phyloP scores from a whole-genome alignment of 306 rosid genomes.

The Fragaria vesca region DNA sequence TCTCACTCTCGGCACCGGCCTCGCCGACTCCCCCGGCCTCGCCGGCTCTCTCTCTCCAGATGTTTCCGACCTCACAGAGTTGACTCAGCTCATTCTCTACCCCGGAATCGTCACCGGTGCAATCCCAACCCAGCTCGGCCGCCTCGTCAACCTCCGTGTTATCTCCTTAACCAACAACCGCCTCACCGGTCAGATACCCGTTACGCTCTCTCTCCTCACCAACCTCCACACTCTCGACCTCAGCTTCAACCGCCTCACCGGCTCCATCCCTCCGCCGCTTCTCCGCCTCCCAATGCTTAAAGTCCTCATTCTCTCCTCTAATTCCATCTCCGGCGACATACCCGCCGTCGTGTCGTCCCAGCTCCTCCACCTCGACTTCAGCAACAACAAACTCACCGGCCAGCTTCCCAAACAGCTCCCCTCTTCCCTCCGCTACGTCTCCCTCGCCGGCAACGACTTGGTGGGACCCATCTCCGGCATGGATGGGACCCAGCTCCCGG shows the following conservation, averaged over 20 bases:
- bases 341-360: slow-evolving; percentile 40
- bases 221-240: slow-evolving; percentile 82
- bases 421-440: slow-evolving; percentile 61
- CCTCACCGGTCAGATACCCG: slow-evolving; percentile 59
- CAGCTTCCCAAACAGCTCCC: slow-evolving; percentile 45
- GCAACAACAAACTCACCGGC: slow-evolving; percentile 46
- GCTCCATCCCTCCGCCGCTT: slow-evolving; percentile 50
- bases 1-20: slow-evolving; percentile 60
- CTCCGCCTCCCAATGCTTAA: slow-evolving; percentile 42
- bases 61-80: slow-evolving; percentile 49
- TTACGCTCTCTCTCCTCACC: slow-evolving; percentile 38
- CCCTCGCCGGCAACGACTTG: slow-evolving; percentile 48
- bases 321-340: slow-evolving; percentile 39
- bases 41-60: slow-evolving; percentile 57
- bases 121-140: slow-evolving; percentile 50
- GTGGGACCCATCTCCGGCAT: slow-evolving; percentile 64
- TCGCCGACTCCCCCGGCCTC: slow-evolving; percentile 38
- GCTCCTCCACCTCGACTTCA: slow-evolving; percentile 63
- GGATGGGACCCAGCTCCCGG: slow-evolving; percentile 31
- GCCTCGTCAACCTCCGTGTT: slow-evolving; percentile 57
- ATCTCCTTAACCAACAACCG: slow-evolving; percentile 65
- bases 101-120: slow-evolving; percentile 79
- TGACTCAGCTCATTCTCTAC: slow-evolving; percentile 73
- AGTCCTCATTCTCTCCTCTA: slow-evolving; percentile 58
- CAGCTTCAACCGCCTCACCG: slow-evolving; percentile 61